A percentile compares a stretch with the other conserved stretches of the same genome.
phyloP scores from a whole-genome alignment of 1,284 basidiomycete species.

The Boletus smithii region DNA sequence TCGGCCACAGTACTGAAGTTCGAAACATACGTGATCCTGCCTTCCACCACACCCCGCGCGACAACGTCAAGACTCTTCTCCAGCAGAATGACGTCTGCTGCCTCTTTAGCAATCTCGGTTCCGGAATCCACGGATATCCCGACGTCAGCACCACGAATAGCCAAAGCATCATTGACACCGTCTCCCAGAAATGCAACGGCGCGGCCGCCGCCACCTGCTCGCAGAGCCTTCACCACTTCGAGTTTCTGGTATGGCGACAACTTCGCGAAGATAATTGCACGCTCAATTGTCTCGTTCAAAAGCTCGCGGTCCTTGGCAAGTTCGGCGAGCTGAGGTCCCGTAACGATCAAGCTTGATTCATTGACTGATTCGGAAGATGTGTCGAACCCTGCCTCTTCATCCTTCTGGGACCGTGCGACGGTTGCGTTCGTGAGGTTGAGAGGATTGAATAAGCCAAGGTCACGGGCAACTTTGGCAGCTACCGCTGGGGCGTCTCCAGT shows the following conservation, averaged over 20 bases:
- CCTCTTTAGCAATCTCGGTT: conserved; percentile 98
- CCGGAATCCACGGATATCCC: conserved; percentile 97
- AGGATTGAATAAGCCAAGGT: conserved; percentile 30
- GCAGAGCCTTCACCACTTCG: conserved; percentile 32
- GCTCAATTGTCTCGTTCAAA: conserved; percentile 30
- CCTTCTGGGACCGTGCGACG: conserved; percentile 13
- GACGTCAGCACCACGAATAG: conserved; percentile 71
- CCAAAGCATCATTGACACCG: conserved; percentile 34
- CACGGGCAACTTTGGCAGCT: conserved; percentile 34
- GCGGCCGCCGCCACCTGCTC: conserved; percentile 25
- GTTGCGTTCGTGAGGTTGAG: conserved; percentile 16
- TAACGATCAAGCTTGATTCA: conserved; percentile 30
- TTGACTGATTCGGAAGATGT: conserved; percentile 6
- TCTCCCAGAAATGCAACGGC: conserved; percentile 35
- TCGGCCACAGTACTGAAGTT: background rate
- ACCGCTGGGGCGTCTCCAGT: conserved; percentile 32
- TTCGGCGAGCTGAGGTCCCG: conserved; percentile 29
- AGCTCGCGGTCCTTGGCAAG: conserved; percentile 31
- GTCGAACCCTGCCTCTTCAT: conserved; percentile 25
- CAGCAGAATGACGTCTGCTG: conserved; percentile 93
- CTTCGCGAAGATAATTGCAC: conserved; percentile 33
- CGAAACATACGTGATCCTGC: conserved; percentile 31
- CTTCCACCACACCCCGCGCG: conserved; percentile 32
- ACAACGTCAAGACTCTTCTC: conserved; percentile 47
- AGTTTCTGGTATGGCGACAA: conserved; percentile 35